Conservation (phyloP, 208 protist species). For the Leishmania braziliensis region DNA sequence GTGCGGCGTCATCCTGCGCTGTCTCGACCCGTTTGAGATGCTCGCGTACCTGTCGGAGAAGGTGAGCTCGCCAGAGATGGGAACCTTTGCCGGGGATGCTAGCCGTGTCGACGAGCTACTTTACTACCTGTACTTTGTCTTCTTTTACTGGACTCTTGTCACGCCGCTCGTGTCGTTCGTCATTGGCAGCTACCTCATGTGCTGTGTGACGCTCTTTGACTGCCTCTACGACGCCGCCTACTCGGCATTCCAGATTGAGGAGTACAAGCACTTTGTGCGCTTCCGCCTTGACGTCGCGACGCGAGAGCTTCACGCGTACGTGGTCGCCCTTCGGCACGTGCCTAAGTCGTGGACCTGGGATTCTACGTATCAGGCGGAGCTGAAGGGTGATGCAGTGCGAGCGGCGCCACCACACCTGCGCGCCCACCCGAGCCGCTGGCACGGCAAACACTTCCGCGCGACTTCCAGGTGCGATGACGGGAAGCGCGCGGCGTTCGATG, state of each 20-base stretch:
- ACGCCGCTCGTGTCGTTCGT: slow-evolving; percentile 82
- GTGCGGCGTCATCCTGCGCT: slow-evolving; percentile 42
- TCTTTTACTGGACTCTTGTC: slow-evolving; percentile 82
- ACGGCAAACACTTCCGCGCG: slow-evolving; percentile 17
- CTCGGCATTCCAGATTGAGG: slow-evolving; percentile 89
- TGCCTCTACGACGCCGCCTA: slow-evolving; percentile 77
- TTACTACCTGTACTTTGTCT: slow-evolving; percentile 80
- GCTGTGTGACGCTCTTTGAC: slow-evolving; percentile 71
- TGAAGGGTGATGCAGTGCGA: slow-evolving; percentile 19
- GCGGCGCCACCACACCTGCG: slow-evolving; percentile 67
- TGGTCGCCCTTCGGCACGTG: slow-evolving; percentile 58
- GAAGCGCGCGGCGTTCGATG: not conserved
- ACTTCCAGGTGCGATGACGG: not conserved
- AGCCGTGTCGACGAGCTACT: slow-evolving; percentile 50
- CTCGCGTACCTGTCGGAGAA: slow-evolving; percentile 60
- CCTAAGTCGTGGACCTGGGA: slow-evolving; percentile 75
- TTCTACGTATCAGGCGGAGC: slow-evolving; percentile 43
- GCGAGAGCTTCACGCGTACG: slow-evolving; percentile 66
- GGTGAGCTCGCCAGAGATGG: slow-evolving; percentile 49
- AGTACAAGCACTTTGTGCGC: slow-evolving; percentile 84
- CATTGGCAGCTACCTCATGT: slow-evolving; percentile 74
- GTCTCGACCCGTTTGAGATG: slow-evolving; percentile 68
- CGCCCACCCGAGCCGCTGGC: slow-evolving; percentile 67
- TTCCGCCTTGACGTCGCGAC: slow-evolving; percentile 60
- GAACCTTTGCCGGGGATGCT: slow-evolving; percentile 42